These are phyloP conservation scores for Trypanosoma theileri DNA, from an alignment of 208 protist species.

Conservation along the genomic window DNA sequence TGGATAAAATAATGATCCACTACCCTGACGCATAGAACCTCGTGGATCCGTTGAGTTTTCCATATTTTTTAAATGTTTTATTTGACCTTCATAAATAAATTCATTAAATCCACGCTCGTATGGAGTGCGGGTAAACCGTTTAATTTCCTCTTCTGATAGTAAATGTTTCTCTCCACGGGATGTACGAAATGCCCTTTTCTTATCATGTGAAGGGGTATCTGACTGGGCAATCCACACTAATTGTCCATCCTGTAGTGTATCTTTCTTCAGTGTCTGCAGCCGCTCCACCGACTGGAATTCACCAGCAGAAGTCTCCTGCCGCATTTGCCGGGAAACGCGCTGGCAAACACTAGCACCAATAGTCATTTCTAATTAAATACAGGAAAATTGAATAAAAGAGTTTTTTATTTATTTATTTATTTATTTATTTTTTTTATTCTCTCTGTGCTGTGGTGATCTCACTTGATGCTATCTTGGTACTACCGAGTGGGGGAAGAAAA, in stretches of 20 bases:
- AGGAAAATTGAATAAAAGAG: neutral
- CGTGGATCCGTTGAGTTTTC: conserved; percentile 26
- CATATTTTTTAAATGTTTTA: neutral
- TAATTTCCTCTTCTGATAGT: conserved; percentile 5
- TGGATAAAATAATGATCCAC: conserved; percentile 82
- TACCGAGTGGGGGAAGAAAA: conserved; percentile 11
- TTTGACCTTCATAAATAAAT: conserved; percentile 26
- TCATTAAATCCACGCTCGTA: conserved; percentile 22
- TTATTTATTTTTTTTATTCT: neutral
- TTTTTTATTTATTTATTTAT: neutral
- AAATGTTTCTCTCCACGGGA: conserved; percentile 17
- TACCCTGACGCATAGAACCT: conserved; percentile 41
- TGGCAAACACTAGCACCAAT: conserved; percentile 11
- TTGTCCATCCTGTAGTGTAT: conserved; percentile 7
- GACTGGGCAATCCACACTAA: conserved; percentile 27
- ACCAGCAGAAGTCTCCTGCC: neutral
- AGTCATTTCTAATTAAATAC: neutral
- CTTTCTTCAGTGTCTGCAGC: neutral
- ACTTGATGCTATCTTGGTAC: neutral
- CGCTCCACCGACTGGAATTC: neutral
- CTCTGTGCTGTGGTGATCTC: neutral
- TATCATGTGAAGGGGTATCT: conserved; percentile 5
- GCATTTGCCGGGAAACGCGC: conserved; percentile 12
- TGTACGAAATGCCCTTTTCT: conserved; percentile 5
- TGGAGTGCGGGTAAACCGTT: conserved; percentile 17